Conservation (phyloP, 345 rosid genomes). For the Citrus sinensis region DNA sequence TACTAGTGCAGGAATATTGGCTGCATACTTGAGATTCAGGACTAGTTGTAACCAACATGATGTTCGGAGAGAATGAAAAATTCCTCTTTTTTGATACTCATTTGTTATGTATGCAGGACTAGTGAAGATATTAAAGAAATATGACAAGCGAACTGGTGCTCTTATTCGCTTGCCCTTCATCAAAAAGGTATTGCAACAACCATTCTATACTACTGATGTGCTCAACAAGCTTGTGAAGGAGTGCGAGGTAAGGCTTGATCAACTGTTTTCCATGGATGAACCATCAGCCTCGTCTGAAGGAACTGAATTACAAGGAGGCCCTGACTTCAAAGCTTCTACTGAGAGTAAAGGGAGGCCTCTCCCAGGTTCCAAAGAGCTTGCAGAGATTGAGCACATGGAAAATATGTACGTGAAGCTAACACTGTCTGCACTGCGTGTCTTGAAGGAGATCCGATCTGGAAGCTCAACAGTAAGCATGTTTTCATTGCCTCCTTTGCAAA, state of each 20-base stretch:
- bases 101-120: slow-evolving; percentile 42
- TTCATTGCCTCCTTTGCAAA: slow-evolving; percentile 72
- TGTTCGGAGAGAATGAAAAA: neutral
- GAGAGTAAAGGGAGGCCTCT: slow-evolving; percentile 21
- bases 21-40: neutral
- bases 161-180: slow-evolving; percentile 72
- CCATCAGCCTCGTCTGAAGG: slow-evolving; percentile 5
- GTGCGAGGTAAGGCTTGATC: slow-evolving; percentile 63
- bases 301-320: slow-evolving; percentile 5
- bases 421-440: slow-evolving; percentile 55
- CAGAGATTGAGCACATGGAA: slow-evolving; percentile 57
- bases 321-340: slow-evolving; percentile 17
- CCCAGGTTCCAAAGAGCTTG: slow-evolving; percentile 43
- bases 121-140: slow-evolving; percentile 80
- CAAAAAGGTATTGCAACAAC: slow-evolving; percentile 66
- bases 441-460: slow-evolving; percentile 72
- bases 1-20: neutral
- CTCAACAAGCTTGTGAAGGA: slow-evolving; percentile 72
- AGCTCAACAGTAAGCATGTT: slow-evolving; percentile 75
- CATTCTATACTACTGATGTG: slow-evolving; percentile 72
- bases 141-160: slow-evolving; percentile 77
- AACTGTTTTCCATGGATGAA: slow-evolving; percentile 31
- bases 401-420: slow-evolving; percentile 63
- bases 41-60: neutral
- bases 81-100: neutral